A percentile compares a stretch with the other conserved stretches of the same genome.
phyloP scores from a whole-genome alignment of 169 alveolate genomes.

The Eimeria praecox region DNA sequence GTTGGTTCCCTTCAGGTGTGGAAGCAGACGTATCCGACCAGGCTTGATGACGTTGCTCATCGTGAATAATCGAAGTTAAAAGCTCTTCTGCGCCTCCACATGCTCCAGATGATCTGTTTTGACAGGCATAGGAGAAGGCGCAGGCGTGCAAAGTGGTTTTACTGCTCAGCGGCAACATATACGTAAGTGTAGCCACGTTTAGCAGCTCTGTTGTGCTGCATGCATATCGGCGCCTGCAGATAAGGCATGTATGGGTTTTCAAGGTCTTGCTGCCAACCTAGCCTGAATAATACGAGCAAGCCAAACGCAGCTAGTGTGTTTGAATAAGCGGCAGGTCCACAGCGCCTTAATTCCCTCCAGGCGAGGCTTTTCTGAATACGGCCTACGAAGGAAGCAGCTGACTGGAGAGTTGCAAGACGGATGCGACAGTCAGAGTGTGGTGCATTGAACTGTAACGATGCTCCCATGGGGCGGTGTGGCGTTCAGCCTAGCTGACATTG shows the following conservation, averaged over 20 bases:
- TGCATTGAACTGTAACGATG: not conserved
- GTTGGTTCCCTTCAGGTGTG: not conserved
- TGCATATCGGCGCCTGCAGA: not conserved
- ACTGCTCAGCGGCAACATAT: not conserved
- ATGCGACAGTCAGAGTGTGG: not conserved
- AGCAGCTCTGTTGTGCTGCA: not conserved
- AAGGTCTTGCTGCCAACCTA: not conserved
- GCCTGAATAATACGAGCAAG: not conserved
- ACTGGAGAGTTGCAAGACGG: not conserved
- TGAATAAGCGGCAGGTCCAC: not conserved
- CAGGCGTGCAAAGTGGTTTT: not conserved
- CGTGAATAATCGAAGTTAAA: not conserved
- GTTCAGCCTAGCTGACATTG: not conserved
- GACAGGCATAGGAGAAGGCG: not conserved
- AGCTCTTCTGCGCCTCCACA: not conserved
- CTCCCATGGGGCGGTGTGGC: not conserved
- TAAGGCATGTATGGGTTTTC: not conserved
- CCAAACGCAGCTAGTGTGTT: constrained; percentile 4
- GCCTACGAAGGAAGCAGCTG: not conserved
- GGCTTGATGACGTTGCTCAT: not conserved
- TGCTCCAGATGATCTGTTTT: not conserved
- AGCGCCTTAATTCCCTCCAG: not conserved
- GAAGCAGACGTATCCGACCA: not conserved
- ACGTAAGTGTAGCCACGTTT: not conserved
- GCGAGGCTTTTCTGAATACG: not conserved